phyloP scores from a whole-genome alignment of 192 early-diverging fungal genomes.

The Neocallimastix lanati region DNA sequence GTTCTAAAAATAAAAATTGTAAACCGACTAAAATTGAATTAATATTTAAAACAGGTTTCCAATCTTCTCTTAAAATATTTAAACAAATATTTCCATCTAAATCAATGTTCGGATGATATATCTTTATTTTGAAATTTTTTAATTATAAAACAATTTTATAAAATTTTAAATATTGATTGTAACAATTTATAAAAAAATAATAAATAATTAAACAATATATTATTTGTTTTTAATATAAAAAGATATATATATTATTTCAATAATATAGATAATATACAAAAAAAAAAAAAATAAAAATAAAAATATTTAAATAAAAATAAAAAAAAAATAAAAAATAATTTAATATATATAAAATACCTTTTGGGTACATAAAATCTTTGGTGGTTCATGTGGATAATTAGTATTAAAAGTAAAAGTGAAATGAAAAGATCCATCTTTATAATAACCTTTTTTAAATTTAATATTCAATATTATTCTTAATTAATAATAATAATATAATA shows the following conservation, averaged over 20 bases:
- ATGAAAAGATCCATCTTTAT: slow-evolving; percentile 59
- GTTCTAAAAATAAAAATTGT: slow-evolving; percentile 80
- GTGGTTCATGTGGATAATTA: slow-evolving; percentile 89
- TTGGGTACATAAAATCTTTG: slow-evolving; percentile 75
- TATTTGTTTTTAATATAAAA: too few species aligned
- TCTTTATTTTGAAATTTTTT: slow-evolving; percentile 14
- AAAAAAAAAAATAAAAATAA: too few species aligned
- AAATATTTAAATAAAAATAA: neutral
- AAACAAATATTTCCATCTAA: slow-evolving; percentile 89
- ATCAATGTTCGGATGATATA: slow-evolving; percentile 97
- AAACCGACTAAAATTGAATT: slow-evolving; percentile 78
- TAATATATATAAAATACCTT: slow-evolving; percentile 29
- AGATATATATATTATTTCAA: too few species aligned
- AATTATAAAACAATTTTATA: too few species aligned
- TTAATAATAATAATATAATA: neutral
- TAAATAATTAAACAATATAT: too few species aligned
- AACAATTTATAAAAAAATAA: too few species aligned
- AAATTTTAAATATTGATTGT: too few species aligned
- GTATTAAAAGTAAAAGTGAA: slow-evolving; percentile 67
- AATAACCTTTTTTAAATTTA: slow-evolving; percentile 56
- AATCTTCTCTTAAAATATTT: slow-evolving; percentile 93
- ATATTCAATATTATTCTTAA: too few species aligned
- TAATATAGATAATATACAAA: too few species aligned
- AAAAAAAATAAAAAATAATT: neutral
- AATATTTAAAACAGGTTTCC: slow-evolving; percentile 94